Percentiles rank a stretch among this genome's conserved stretches.
Conservation (phyloP, 2,329 filamentous ascomycete species). For the Aspergillus sp. region DNA sequence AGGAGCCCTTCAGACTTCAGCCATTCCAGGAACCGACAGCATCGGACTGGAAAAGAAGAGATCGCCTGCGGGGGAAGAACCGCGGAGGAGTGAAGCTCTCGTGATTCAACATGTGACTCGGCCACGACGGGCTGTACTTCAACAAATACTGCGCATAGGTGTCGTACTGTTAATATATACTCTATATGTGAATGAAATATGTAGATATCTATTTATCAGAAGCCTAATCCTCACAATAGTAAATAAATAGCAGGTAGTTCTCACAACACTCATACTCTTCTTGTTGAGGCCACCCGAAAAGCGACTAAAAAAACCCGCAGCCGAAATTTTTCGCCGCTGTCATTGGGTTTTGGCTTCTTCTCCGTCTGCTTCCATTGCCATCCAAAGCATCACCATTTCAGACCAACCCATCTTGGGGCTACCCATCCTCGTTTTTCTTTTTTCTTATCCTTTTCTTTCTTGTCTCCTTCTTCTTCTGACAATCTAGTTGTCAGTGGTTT, state of each 20-base stretch:
- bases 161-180: too few relatives aligned
- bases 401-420: slow-evolving; percentile 6
- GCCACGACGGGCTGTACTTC: too few relatives aligned
- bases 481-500: too few relatives aligned
- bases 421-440: background rate
- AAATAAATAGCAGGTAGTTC: too few relatives aligned
- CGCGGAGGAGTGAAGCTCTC: slow-evolving; percentile 4
- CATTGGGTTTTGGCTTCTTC: too few relatives aligned
- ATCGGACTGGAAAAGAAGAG: slow-evolving; percentile 2
- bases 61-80: background rate
- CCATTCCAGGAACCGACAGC: background rate
- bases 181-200: too few relatives aligned
- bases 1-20: background rate
- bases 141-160: too few relatives aligned
- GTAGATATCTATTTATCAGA: too few relatives aligned
- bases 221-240: too few relatives aligned
- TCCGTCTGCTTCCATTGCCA: too few relatives aligned
- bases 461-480: background rate
- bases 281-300: background rate
- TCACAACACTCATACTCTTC: background rate
- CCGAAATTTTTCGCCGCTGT: slow-evolving; percentile 14
- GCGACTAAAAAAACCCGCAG: background rate
- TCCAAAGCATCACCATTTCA: slow-evolving; percentile 1
- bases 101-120: slow-evolving; percentile 3
- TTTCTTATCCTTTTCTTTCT: background rate